phyloP scores from a whole-genome alignment of 257 asterid species.

The Nicotiana sylvestris region DNA sequence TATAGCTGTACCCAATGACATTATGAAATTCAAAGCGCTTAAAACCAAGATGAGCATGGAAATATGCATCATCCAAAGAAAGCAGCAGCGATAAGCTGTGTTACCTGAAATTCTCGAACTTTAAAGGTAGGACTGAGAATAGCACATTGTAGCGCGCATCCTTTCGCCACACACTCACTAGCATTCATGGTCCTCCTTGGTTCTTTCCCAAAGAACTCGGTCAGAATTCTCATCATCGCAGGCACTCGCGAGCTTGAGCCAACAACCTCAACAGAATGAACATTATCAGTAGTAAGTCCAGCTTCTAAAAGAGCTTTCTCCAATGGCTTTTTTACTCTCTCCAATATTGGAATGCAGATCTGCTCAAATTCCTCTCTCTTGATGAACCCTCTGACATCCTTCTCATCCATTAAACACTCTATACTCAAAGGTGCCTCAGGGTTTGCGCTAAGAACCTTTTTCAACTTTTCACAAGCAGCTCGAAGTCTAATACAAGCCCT shows the following conservation, averaged over 20 bases:
- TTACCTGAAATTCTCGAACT: slow-evolving; percentile 91
- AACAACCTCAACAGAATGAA: slow-evolving; percentile 83
- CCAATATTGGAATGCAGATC: slow-evolving; percentile 75
- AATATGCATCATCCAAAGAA: not conserved
- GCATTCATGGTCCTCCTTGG: slow-evolving; percentile 99
- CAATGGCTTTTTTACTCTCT: slow-evolving; percentile 86
- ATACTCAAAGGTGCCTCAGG: slow-evolving; percentile 91
- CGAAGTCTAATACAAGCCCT: slow-evolving; percentile 91
- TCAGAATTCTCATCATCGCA: slow-evolving; percentile 69
- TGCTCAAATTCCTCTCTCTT: slow-evolving; percentile 93
- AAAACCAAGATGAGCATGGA: not conserved
- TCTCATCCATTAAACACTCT: slow-evolving; percentile 95
- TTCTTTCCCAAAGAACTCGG: slow-evolving; percentile 84
- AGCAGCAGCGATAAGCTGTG: not conserved
- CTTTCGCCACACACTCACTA: slow-evolving; percentile 97
- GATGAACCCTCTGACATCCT: slow-evolving; percentile 84
- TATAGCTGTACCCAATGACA: not conserved
- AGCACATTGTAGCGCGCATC: slow-evolving; percentile 85
- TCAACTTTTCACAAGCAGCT: slow-evolving; percentile 47
- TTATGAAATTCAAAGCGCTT: not conserved
- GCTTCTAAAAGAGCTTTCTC: slow-evolving; percentile 87
- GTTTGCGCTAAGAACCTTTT: slow-evolving; percentile 68
- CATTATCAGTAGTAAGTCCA: slow-evolving; percentile 51
- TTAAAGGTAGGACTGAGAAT: slow-evolving; percentile 89
- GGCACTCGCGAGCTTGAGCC: slow-evolving; percentile 98